phyloP scores from a whole-genome alignment of 2,329 filamentous ascomycete species.

The Calonectria fujianensis region DNA sequence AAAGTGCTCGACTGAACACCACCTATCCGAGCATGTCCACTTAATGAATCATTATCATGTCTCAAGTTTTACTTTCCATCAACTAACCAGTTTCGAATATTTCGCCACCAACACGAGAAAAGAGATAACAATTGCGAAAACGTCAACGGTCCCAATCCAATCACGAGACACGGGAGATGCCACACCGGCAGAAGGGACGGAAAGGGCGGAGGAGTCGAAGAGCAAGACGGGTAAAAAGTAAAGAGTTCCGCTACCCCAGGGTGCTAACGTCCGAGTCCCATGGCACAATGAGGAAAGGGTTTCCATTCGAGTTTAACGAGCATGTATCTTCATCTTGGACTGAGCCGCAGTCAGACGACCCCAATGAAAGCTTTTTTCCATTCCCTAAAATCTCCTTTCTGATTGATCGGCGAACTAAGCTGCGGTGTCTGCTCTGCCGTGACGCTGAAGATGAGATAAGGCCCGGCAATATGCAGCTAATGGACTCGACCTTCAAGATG shows the following conservation, averaged over 20 bases:
- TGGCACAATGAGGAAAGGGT: background rate
- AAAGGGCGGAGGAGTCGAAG: background rate
- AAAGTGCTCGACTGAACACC: slow-evolving; percentile 11
- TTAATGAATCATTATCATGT: slow-evolving; percentile 10
- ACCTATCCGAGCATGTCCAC: background rate
- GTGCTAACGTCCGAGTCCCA: background rate
- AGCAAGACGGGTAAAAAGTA: slow-evolving; percentile 16
- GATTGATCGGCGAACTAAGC: slow-evolving; percentile 49
- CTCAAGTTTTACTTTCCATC: slow-evolving; percentile 5
- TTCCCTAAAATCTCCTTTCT: slow-evolving; percentile 56
- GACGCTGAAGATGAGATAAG: slow-evolving; percentile 46
- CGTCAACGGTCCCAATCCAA: background rate
- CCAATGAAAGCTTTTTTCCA: slow-evolving; percentile 52
- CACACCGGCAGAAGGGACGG: background rate
- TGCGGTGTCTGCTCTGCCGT: slow-evolving; percentile 55
- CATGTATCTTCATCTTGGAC: slow-evolving; percentile 44
- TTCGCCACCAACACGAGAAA: slow-evolving; percentile 5
- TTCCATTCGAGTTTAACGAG: slow-evolving; percentile 39
- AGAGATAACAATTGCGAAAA: slow-evolving; percentile 10
- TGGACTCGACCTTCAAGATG: slow-evolving; percentile 53
- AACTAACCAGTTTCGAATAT: background rate
- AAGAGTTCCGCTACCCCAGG: background rate
- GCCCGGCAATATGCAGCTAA: slow-evolving; percentile 38
- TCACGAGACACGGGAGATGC: slow-evolving; percentile 1
- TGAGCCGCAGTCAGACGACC: slow-evolving; percentile 45